phyloP scores from a whole-genome alignment of 192 early-diverging fungal genomes.

The Podila epigama region DNA sequence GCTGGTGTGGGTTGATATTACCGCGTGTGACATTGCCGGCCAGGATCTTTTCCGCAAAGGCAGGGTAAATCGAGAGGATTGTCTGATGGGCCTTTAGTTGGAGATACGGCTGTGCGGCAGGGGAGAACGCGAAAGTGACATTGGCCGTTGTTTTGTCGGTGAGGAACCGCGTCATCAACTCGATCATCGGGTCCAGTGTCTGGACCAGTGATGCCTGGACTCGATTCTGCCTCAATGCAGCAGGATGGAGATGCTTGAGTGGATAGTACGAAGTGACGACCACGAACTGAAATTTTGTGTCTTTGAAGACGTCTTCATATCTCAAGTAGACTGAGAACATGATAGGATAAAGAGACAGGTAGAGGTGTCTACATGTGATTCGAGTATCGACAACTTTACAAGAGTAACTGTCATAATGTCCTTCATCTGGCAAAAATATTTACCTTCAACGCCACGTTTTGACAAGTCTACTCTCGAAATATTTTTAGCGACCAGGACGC shows the following conservation, averaged over 20 bases:
- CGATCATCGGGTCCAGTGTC: constrained; percentile 34
- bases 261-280: constrained; percentile 19
- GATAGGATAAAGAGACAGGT: not conserved
- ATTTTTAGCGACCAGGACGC: constrained; percentile 8
- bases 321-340: constrained; percentile 18
- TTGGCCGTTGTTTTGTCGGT: constrained; percentile 11
- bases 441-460: constrained; percentile 23
- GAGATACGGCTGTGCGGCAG: constrained; percentile 3
- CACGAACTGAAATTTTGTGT: constrained; percentile 19
- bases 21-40: not conserved
- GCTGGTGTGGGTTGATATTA: constrained; percentile 15
- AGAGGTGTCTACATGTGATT: not conserved
- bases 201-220: not conserved
- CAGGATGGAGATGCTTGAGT: constrained; percentile 19
- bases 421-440: not conserved
- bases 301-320: not conserved
- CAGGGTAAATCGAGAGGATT: constrained; percentile 31
- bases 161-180: constrained; percentile 36
- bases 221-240: not conserved
- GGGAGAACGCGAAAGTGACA: constrained; percentile 20
- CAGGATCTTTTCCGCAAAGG: constrained; percentile 19
- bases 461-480: constrained; percentile 25
- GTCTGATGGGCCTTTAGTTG: constrained; percentile 26
- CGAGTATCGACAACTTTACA: not conserved
- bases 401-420: too few species aligned